These are phyloP conservation scores for Forsythia viridissima DNA, from an alignment of 257 asterid species.

Conservation along the genomic window DNA sequence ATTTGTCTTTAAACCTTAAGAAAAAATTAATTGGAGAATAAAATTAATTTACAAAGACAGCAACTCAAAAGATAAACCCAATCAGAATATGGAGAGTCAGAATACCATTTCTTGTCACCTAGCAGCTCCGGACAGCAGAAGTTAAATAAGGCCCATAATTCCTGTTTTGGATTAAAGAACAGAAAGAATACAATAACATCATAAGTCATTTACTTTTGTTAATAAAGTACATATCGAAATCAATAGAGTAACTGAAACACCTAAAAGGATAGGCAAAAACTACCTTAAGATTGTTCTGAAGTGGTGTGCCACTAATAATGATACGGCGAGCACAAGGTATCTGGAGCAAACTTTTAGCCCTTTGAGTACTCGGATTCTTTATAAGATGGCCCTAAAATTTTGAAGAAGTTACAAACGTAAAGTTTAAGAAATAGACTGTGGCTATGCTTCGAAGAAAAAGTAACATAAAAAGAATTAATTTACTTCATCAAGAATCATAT, in stretches of 20 bases:
- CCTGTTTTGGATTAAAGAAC: conserved; percentile 41
- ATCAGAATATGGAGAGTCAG: conserved; percentile 15
- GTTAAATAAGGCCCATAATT: conserved; percentile 91
- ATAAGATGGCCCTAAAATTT: conserved; percentile 85
- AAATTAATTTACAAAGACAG: conserved; percentile 9
- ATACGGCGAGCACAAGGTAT: conserved; percentile 83
- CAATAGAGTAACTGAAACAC: conserved; percentile 7
- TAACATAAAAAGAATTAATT: conserved; percentile 10
- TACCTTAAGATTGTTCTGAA: conserved; percentile 96
- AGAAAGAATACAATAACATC: conserved; percentile 8
- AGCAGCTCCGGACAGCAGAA: conserved; percentile 88
- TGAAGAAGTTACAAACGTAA: background rate
- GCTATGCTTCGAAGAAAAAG: conserved; percentile 1
- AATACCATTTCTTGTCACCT: conserved; percentile 87
- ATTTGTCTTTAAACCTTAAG: conserved; percentile 80
- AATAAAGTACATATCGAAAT: background rate
- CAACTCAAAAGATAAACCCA: conserved; percentile 15
- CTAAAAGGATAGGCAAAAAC: conserved; percentile 4
- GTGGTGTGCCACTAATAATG: conserved; percentile 96
- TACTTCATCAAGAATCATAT: conserved; percentile 96
- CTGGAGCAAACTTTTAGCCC: conserved; percentile 96
- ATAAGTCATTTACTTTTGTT: conserved; percentile 5
- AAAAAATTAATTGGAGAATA: conserved; percentile 6
- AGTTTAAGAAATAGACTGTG: conserved; percentile 5
- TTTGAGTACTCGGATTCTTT: conserved; percentile 95